These are phyloP conservation scores for Rhodamnia rubescens DNA, from an alignment of 345 rosid genomes.

Conservation along the genomic window DNA sequence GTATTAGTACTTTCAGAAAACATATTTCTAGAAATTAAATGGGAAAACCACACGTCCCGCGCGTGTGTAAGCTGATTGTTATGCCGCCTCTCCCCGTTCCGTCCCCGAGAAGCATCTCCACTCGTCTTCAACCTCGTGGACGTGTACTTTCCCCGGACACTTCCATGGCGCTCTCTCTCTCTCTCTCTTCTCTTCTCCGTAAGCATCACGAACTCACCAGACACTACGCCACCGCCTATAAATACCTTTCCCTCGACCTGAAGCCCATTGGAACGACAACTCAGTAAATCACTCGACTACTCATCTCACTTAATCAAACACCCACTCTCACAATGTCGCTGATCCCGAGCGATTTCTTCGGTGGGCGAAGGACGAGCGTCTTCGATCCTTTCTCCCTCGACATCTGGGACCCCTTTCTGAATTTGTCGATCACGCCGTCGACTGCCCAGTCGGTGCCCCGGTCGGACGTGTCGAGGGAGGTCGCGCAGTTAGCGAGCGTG, in stretches of 20 bases:
- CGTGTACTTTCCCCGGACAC: background rate
- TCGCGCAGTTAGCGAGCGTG: background rate
- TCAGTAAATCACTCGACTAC: background rate
- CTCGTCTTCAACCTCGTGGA: background rate
- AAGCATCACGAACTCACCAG: background rate
- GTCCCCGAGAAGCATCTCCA: background rate
- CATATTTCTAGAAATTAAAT: too few relatives aligned
- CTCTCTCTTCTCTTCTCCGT: background rate
- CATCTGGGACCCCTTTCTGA: constrained; percentile 12
- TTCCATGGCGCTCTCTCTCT: background rate
- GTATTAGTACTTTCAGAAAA: too few relatives aligned
- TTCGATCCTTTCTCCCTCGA: constrained; percentile 18
- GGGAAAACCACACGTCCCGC: too few relatives aligned
- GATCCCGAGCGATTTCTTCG: constrained; percentile 1
- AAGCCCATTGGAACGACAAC: background rate
- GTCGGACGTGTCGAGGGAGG: background rate
- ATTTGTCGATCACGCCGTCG: background rate
- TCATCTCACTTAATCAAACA: background rate
- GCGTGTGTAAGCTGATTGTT: too few relatives aligned
- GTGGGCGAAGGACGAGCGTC: constrained; percentile 6
- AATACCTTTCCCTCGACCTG: background rate
- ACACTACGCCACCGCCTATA: background rate
- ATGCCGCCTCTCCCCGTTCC: background rate
- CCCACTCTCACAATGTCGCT: background rate
- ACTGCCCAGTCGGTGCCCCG: background rate